Evolutionary conservation across 176 grass and related monocot genomes (phyloP), one percentile per base, ranked within the genome.

Genomic region (Oryza brachyantha): DNA sequence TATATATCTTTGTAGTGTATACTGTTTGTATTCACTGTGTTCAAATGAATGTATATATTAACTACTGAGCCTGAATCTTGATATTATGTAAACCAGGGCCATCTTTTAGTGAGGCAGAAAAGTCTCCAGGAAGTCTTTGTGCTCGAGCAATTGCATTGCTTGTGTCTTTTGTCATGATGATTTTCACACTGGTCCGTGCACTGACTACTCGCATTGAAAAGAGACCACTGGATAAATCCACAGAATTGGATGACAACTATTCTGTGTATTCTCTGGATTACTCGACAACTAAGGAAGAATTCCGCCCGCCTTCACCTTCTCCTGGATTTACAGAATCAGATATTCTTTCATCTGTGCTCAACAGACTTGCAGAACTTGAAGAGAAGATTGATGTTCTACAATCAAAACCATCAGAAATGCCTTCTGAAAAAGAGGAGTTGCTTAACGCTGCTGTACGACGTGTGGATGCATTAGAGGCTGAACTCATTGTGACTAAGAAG

Each of bases 401-500:
- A 75, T 65, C 84, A 52, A 93, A 89, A 64, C 86, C 83, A 83
- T 81, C 42, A 70, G 90, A 93, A 81, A 93, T 93, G 90, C 90
- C 90, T 21, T 65, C 65, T 50, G 90, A 93, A 54, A 89, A 93
- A 81, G 90, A 93, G 65, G 90, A 93, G 75, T 72, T 93, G 66
- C 90, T 93, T 66, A 86, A 93, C 70, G 86, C 90, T 35, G 83
- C 90, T 84, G 83, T 93, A 42, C 60, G 81, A 24, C 86, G 83
- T 8, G 76, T 93, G 14, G 90, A 93, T 86, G 90, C 90, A 28
- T 64, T 93, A 60, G 90, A 93, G 70, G 86, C 90, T 19, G 86
- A 93, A 68, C 90, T 93, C 67, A 93, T 93, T 42, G 90, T 89
- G 76, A 86, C 90, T 39, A 93, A 93, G 59, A 89, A 89, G 86